Conservation (phyloP, 805 yeast species). For the Peterozyma toletana region DNA sequence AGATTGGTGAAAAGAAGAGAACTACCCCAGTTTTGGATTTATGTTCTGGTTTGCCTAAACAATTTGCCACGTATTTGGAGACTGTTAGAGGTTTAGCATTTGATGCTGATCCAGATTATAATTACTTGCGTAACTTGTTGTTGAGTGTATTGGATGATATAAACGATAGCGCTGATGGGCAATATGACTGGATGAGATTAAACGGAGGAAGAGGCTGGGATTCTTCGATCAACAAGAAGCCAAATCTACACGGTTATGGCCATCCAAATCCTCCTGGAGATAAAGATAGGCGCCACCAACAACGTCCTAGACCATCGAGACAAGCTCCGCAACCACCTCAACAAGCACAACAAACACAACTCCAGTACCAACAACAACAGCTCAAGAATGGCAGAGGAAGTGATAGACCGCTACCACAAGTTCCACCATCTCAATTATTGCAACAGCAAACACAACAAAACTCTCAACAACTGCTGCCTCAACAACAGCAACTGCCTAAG, state of each 20-base stretch:
- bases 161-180: conserved; percentile 73
- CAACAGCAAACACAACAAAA: conserved; percentile 11
- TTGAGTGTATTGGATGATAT: conserved; percentile 69
- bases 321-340: conserved; percentile 16
- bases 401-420: conserved; percentile 11
- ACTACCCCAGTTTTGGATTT: conserved; percentile 80
- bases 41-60: conserved; percentile 85
- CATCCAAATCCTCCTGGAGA: conserved; percentile 81
- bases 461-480: conserved; percentile 9
- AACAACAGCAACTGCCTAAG: conserved; percentile 5
- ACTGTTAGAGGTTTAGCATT: conserved; percentile 84
- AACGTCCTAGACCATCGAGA: conserved; percentile 24
- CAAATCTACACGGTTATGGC: conserved; percentile 93
- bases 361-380: conserved; percentile 10
- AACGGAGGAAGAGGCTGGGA: conserved; percentile 98
- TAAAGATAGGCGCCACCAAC: conserved; percentile 30
- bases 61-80: conserved; percentile 86
- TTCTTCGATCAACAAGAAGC: conserved; percentile 78
- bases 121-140: conserved; percentile 71
- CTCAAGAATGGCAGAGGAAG: conserved; percentile 15
- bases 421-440: conserved; percentile 9
- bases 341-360: conserved; percentile 10
- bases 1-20: conserved; percentile 94
- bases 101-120: conserved; percentile 93
- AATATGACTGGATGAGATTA: conserved; percentile 96